Evolutionary conservation across 2,329 filamentous ascomycete genomes (phyloP).

Genomic region (Chaetothyriales sp.): DNA sequence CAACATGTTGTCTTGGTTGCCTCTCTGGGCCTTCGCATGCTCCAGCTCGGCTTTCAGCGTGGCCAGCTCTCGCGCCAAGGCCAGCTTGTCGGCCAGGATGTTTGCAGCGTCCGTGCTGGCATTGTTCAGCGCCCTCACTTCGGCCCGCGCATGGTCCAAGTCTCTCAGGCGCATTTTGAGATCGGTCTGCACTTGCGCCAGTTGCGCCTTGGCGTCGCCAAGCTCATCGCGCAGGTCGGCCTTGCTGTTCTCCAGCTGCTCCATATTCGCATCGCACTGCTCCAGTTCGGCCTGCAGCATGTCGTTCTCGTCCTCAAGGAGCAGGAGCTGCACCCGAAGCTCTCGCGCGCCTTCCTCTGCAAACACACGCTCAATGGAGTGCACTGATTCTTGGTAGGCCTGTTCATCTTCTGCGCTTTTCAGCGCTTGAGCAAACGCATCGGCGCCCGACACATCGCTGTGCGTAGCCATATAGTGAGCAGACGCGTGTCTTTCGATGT

Average conservation of each 20-base stretch:
- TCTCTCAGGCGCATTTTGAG: slow-evolving; percentile 41
- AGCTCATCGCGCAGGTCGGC: slow-evolving; percentile 32
- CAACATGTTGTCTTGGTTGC: slow-evolving; percentile 52
- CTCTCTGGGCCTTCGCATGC: slow-evolving; percentile 45
- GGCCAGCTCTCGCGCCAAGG: slow-evolving; percentile 46
- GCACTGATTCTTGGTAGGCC: slow-evolving; percentile 52
- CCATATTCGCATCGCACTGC: slow-evolving; percentile 40
- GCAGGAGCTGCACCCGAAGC: slow-evolving; percentile 52
- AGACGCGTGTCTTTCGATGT: not conserved
- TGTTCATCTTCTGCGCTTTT: slow-evolving; percentile 49
- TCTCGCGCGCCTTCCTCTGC: slow-evolving; percentile 64
- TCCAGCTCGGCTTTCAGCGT: slow-evolving; percentile 48
- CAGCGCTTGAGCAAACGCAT: slow-evolving; percentile 22
- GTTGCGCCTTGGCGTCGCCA: slow-evolving; percentile 31
- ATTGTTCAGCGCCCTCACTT: slow-evolving; percentile 55
- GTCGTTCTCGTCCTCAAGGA: slow-evolving; percentile 64
- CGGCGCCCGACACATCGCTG: slow-evolving; percentile 6
- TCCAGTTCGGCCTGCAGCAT: slow-evolving; percentile 51
- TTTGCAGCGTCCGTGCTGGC: slow-evolving; percentile 58
- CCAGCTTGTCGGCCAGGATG: slow-evolving; percentile 51
- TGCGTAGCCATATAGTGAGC: slow-evolving; percentile 9
- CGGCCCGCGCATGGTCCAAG: slow-evolving; percentile 45
- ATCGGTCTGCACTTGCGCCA: slow-evolving; percentile 38
- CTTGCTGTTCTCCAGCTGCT: slow-evolving; percentile 38
- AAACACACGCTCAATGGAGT: slow-evolving; percentile 52